A percentile compares a stretch with the other conserved stretches of the same genome.
These are phyloP conservation scores for Colletotrichum orbiculare DNA, from an alignment of 2,329 filamentous ascomycete genomes.

Conservation along the genomic window DNA sequence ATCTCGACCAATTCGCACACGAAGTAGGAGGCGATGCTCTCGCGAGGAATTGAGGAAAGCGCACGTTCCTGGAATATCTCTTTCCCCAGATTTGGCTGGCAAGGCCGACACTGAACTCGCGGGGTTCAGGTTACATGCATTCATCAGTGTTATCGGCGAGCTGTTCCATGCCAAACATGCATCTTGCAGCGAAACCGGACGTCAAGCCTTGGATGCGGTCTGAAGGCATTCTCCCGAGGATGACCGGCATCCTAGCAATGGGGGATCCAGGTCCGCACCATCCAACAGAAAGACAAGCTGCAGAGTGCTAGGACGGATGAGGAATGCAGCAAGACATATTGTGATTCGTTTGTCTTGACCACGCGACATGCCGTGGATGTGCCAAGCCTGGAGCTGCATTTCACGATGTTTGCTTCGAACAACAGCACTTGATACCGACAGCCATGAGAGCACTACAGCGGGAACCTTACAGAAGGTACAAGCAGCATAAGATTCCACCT, in stretches of 20 bases:
- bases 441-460: too few relatives aligned
- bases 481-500: too few relatives aligned
- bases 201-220: neutral
- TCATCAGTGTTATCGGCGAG: neutral
- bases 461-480: too few relatives aligned
- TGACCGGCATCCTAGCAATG: neutral
- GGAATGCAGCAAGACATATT: conserved; percentile 19
- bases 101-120: too few relatives aligned
- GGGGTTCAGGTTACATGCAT: neutral
- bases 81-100: conserved; percentile 17
- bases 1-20: neutral
- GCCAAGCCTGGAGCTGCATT: too few relatives aligned
- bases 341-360: neutral
- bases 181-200: conserved; percentile 30
- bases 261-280: neutral
- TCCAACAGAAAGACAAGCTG: conserved; percentile 20
- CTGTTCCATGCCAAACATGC: neutral
- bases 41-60: too few relatives aligned
- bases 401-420: too few relatives aligned
- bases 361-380: too few relatives aligned
- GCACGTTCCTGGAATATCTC: too few relatives aligned
- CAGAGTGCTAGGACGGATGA: conserved; percentile 18
- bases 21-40: too few relatives aligned
- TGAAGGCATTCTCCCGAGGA: conserved; percentile 8
- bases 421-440: too few relatives aligned